Evolutionary conservation across 257 asterid genomes (phyloP).

Genomic region (Fraxinus anomala): DNA sequence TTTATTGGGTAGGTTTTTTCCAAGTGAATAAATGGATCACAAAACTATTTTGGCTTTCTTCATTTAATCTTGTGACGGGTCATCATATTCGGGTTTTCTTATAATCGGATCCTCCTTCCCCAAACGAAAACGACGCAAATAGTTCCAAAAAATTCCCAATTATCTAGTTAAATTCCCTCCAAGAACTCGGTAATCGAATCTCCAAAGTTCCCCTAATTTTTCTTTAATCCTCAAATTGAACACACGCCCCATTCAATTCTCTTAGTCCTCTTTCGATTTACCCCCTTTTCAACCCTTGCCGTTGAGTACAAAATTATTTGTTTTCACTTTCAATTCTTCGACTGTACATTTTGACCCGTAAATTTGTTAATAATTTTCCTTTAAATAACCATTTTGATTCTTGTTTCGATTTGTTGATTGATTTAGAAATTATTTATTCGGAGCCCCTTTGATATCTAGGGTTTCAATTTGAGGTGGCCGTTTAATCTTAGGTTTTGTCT

Average conservation of each 20-base stretch:
- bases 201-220: conserved; percentile 26
- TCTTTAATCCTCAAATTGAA: conserved; percentile 30
- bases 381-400: not conserved
- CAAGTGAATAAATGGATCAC: no score
- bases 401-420: conserved; percentile 34
- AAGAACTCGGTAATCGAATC: conserved; percentile 27
- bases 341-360: conserved; percentile 37
- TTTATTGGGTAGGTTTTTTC: no score
- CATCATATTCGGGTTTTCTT: conserved; percentile 23
- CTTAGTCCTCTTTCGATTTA: conserved; percentile 39
- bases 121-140: conserved; percentile 51
- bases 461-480: conserved; percentile 43
- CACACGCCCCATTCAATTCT: conserved; percentile 31
- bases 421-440: conserved; percentile 24
- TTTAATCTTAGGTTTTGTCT: conserved; percentile 25
- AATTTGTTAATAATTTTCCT: conserved; percentile 11
- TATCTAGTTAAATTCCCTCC: conserved; percentile 32
- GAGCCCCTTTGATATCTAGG: conserved; percentile 43
- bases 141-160: conserved; percentile 33
- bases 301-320: conserved; percentile 39
- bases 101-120: conserved; percentile 43
- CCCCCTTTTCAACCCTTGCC: conserved; percentile 18
- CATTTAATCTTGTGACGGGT: not conserved
- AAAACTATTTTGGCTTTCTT: no score
- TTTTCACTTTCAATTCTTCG: conserved; percentile 39